Base-by-base conservation (phyloP, 2,329 filamentous ascomycete species). In the Aspergillus amoenus region DNA sequence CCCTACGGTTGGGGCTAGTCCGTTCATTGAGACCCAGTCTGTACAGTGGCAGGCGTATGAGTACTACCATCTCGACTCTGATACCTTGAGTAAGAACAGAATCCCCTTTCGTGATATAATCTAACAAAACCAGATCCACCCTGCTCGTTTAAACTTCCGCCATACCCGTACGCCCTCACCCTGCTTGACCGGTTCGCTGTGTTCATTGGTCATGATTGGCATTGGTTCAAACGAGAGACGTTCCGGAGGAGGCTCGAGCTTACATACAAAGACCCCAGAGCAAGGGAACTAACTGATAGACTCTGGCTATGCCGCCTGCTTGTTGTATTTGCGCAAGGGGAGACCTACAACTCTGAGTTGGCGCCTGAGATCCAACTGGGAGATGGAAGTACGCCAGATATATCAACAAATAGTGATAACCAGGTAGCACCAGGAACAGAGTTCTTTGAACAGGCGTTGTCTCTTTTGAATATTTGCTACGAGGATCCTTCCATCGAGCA, bases 401-500 rank as follows among this genome's bases (percentile, higher is more conserved):
- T 5, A 24, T 32, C 22, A 49, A 18, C 32, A 12, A 11, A 47
- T 0, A 2, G 17, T 2, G 30, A 37, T 18, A 11, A 13, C 11
- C 11, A 17, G 3, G 7, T 11, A 12, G 44, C 15, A 12, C 62
- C 57, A 41, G 62, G 57, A n/a, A 59, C 55, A 13, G 59, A 51
- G 13, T 39, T 60, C n/a, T 60, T 60, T 12, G 46, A 60, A 37
- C 54, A 60, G 17, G 64, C 58, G 17, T 52, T 66, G 44, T 41
- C 52, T 11, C 56, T 66, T 13, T 57, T 64, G 24, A 55, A 59
- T 13, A 41, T 59, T 6, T 44, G 52, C 5, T 59, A 60, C n/a
- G 62, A 66, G 24, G 57, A 61, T 17, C 52, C 62, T 2, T 59
- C 58, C 18, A 56, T 64, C 13, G 62, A 60, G 12, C 58, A 66